These are phyloP conservation scores for Trichoderma sp. DNA, from an alignment of 2,329 filamentous ascomycete species.

Conservation along the genomic window DNA sequence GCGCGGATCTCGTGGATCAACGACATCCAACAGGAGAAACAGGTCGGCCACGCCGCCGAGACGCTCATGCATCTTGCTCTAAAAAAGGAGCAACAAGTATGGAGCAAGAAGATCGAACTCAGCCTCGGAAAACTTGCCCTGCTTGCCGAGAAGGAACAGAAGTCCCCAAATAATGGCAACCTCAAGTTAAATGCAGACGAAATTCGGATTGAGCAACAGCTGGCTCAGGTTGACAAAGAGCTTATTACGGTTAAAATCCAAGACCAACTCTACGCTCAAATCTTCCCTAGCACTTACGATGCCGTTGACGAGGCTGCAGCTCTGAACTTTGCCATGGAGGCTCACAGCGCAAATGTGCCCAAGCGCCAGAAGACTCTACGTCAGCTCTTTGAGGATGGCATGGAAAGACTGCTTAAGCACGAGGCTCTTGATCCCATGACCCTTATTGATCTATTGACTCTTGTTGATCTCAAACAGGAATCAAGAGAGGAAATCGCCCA, in stretches of 20 bases:
- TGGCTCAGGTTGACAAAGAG: constrained; percentile 61
- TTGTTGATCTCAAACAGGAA: constrained; percentile 59
- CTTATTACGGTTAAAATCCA: constrained; percentile 76
- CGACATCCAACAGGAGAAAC: constrained; percentile 74
- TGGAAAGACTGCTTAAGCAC: constrained; percentile 71
- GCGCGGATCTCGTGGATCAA: constrained; percentile 93
- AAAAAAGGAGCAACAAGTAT: constrained; percentile 74
- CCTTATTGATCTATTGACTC: constrained; percentile 75
- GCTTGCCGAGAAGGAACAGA: constrained; percentile 60
- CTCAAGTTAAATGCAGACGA: constrained; percentile 44
- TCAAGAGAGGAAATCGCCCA: constrained; percentile 56
- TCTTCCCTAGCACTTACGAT: constrained; percentile 66
- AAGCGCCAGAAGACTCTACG: constrained; percentile 66
- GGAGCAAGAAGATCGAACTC: constrained; percentile 92
- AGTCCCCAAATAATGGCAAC: constrained; percentile 30
- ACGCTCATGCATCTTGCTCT: constrained; percentile 71
- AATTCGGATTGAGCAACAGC: constrained; percentile 44
- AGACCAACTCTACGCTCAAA: constrained; percentile 70
- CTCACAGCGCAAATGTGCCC: constrained; percentile 58
- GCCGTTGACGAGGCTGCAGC: constrained; percentile 82
- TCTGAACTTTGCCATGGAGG: constrained; percentile 72
- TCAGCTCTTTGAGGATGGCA: constrained; percentile 68
- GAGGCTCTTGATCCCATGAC: constrained; percentile 67
- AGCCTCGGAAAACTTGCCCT: constrained; percentile 82
- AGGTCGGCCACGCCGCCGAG: constrained; percentile 72